Conservation (phyloP, 169 alveolate species). For the Plasmodium ovale region DNA sequence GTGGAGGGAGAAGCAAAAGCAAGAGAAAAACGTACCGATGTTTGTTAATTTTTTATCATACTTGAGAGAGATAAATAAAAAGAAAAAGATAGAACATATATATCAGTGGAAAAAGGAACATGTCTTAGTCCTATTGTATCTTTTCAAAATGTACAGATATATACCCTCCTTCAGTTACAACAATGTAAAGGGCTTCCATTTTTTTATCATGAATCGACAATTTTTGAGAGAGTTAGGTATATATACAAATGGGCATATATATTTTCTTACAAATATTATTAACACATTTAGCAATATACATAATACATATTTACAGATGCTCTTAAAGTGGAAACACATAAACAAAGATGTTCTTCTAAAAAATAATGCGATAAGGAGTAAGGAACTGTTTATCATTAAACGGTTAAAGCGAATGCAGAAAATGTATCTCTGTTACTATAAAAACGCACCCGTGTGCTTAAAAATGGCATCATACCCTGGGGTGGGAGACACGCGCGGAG, state of each 20-base stretch:
- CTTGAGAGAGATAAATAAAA: slow-evolving; percentile 31
- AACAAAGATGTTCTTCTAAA: not conserved
- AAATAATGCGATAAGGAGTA: slow-evolving; percentile 13
- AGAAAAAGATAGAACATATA: slow-evolving; percentile 44
- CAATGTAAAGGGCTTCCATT: slow-evolving; percentile 50
- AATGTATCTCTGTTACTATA: slow-evolving; percentile 26
- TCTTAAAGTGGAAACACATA: slow-evolving; percentile 6
- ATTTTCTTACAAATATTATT: slow-evolving; percentile 38
- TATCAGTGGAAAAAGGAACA: slow-evolving; percentile 53
- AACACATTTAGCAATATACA: slow-evolving; percentile 50
- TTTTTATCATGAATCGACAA: slow-evolving; percentile 26
- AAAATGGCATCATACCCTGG: not conserved
- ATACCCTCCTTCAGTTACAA: slow-evolving; percentile 18
- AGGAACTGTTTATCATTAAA: slow-evolving; percentile 23
- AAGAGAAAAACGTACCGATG: not conserved
- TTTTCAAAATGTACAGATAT: slow-evolving; percentile 33
- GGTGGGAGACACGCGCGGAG: not conserved
- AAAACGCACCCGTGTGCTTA: slow-evolving; percentile 14
- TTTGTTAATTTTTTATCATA: not conserved
- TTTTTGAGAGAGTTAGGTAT: slow-evolving; percentile 32
- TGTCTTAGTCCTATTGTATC: slow-evolving; percentile 12
- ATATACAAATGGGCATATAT: slow-evolving; percentile 29
- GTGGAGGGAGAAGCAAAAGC: not conserved
- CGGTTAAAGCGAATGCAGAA: not conserved
- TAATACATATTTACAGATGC: slow-evolving; percentile 29